Evolutionary conservation across 768 basidiomycete genomes (phyloP).

Genomic region (Auricularia cornea): DNA sequence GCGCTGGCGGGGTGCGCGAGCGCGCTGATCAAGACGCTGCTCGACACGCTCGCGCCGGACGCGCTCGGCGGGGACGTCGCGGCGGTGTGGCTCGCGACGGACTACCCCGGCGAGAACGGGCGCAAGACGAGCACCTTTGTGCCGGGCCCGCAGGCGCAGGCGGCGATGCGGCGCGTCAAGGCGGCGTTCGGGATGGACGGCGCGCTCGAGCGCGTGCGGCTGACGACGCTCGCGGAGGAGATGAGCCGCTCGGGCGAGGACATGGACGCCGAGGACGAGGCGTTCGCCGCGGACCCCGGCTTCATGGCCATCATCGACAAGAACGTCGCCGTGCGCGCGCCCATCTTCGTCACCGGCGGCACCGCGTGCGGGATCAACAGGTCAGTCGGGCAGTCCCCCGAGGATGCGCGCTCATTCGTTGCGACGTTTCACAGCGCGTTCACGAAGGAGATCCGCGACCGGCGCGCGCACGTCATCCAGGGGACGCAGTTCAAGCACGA

Average conservation of each 20-base stretch:
- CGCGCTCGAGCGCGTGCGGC: conserved; percentile 29
- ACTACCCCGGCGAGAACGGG: conserved; percentile 33
- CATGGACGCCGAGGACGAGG: conserved; percentile 8
- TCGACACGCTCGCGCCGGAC: conserved; percentile 22
- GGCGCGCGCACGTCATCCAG: conserved; percentile 23
- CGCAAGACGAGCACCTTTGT: conserved; percentile 41
- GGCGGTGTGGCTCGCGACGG: conserved; percentile 50
- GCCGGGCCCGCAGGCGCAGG: conserved; percentile 30
- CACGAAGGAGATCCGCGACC: conserved; percentile 43
- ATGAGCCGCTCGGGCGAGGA: conserved; percentile 14
- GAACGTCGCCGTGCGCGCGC: conserved; percentile 39
- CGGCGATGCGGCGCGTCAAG: conserved; percentile 37
- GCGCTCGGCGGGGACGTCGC: conserved; percentile 22
- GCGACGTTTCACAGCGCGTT: conserved; percentile 38
- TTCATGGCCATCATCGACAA: conserved; percentile 50
- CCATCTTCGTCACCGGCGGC: conserved; percentile 43
- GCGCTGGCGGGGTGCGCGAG: conserved; percentile 41
- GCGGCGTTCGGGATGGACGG: conserved; percentile 36
- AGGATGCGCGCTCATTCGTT: conserved; percentile 10
- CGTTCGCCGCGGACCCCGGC: conserved; percentile 35
- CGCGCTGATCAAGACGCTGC: conserved; percentile 38
- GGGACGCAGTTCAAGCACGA: conserved; percentile 9
- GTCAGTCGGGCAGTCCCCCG: conserved; percentile 20
- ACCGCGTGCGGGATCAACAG: conserved; percentile 39
- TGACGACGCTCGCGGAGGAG: conserved; percentile 38